A percentile compares a stretch with the other conserved stretches of the same genome.
Evolutionary conservation across 768 basidiomycete species (phyloP).

Genomic region (Suillus brevipes): DNA sequence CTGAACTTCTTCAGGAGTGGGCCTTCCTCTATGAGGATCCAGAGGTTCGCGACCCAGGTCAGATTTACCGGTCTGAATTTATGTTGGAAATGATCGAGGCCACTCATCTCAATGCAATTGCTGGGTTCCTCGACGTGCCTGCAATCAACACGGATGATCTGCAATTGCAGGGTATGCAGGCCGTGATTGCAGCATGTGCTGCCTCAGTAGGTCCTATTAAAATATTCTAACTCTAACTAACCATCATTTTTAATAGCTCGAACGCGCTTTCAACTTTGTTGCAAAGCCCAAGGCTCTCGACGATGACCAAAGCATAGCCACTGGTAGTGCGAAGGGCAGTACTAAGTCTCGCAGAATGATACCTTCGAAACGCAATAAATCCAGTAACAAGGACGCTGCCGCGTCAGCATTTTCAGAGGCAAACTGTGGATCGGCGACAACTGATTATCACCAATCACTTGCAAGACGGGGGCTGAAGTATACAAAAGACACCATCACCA

Average conservation of each 20-base stretch:
- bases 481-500: not conserved
- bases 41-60: not conserved
- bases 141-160: constrained; percentile 1
- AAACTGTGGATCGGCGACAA: not conserved
- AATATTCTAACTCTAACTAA: not conserved
- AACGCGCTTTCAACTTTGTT: constrained; percentile 2
- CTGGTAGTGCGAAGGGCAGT: not conserved
- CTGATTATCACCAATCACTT: not conserved
- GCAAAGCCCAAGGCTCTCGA: not conserved
- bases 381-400: not conserved
- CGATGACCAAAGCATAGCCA: not conserved
- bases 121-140: constrained; percentile 5
- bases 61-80: constrained; percentile 7
- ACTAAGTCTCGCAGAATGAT: not conserved
- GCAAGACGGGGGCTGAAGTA: not conserved
- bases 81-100: constrained; percentile 8
- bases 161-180: constrained; percentile 6
- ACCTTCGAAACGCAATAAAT: not conserved
- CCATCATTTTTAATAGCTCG: constrained; percentile 9
- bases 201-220: constrained; percentile 8
- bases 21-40: constrained; percentile 11
- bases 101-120: constrained; percentile 6
- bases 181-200: constrained; percentile 8
- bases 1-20: not conserved
- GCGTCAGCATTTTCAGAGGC: not conserved